These are phyloP conservation scores for Schizonepeta tenuifolia DNA, from an alignment of 257 asterid species.

Conservation along the genomic window DNA sequence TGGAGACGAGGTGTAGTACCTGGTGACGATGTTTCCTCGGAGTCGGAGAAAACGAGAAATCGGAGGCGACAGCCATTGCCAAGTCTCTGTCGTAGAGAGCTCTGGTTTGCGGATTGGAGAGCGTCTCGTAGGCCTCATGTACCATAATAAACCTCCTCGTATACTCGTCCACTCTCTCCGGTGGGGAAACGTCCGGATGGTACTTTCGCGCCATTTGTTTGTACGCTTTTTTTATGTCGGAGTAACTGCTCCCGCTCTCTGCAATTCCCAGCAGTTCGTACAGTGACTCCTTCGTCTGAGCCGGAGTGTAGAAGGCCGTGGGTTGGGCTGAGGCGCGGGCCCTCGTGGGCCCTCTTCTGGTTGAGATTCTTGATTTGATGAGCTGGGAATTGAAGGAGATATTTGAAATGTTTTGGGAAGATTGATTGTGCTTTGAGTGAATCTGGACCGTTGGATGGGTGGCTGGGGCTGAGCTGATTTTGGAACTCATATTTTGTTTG, in stretches of 20 bases:
- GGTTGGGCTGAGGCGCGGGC: slow-evolving; percentile 32
- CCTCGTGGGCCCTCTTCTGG: slow-evolving; percentile 3
- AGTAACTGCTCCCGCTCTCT: slow-evolving; percentile 38
- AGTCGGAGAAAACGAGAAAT: slow-evolving; percentile 28
- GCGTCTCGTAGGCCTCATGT: slow-evolving; percentile 66
- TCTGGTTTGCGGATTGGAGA: slow-evolving; percentile 54
- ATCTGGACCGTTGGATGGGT: slow-evolving; percentile 21
- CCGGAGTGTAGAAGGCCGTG: slow-evolving; percentile 33
- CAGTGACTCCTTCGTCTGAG: slow-evolving; percentile 42
- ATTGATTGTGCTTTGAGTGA: slow-evolving; percentile 10
- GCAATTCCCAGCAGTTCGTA: slow-evolving; percentile 62
- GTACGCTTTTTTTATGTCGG: slow-evolving; percentile 65
- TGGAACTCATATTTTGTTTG: slow-evolving; percentile 29
- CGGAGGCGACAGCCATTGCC: slow-evolving; percentile 37
- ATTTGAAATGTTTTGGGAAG: background rate
- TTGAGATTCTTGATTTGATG: slow-evolving; percentile 13
- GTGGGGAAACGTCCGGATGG: slow-evolving; percentile 79
- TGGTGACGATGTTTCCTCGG: slow-evolving; percentile 11
- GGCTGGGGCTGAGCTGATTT: slow-evolving; percentile 33
- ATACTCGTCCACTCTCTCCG: slow-evolving; percentile 56
- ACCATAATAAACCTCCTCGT: slow-evolving; percentile 59
- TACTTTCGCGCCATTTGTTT: slow-evolving; percentile 61
- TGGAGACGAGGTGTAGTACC: slow-evolving; percentile 12
- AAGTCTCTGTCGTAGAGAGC: slow-evolving; percentile 58
- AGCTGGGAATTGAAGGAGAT: slow-evolving; percentile 29